Percentiles rank a stretch among this genome's conserved stretches.
These are phyloP conservation scores for Cyclaneusma minus DNA, from an alignment of 2,329 filamentous ascomycete species.

Conservation along the genomic window DNA sequence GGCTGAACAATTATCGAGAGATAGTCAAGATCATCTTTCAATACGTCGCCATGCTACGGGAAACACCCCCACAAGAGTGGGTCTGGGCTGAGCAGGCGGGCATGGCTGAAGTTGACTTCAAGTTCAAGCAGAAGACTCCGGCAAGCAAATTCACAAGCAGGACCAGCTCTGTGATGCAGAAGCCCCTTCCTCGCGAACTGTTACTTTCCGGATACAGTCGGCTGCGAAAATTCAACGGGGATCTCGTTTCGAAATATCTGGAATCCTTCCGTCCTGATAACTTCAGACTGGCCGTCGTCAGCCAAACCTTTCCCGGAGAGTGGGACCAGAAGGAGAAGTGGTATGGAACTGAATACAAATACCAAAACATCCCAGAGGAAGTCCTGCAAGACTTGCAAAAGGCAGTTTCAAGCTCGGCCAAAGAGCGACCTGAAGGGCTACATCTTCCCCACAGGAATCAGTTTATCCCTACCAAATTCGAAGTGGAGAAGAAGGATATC, in stretches of 20 bases:
- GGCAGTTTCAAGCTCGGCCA: constrained; percentile 41
- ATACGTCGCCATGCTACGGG: constrained; percentile 75
- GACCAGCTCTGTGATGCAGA: constrained; percentile 81
- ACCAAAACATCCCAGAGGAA: constrained; percentile 62
- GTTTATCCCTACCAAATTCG: constrained; percentile 84
- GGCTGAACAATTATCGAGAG: constrained; percentile 38
- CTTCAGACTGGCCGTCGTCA: constrained; percentile 70
- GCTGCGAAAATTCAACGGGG: constrained; percentile 65
- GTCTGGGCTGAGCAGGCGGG: constrained; percentile 85
- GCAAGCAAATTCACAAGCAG: constrained; percentile 80
- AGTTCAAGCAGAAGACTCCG: constrained; percentile 83
- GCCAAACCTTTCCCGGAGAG: constrained; percentile 65
- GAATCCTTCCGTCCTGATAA: constrained; percentile 72
- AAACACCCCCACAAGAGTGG: constrained; percentile 74
- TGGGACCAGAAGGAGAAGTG: constrained; percentile 89
- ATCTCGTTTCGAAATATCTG: constrained; percentile 60
- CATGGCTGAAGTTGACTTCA: constrained; percentile 86
- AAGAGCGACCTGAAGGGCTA: constrained; percentile 50
- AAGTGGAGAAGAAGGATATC: constrained; percentile 91
- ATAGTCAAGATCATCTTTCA: constrained; percentile 55
- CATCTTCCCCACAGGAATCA: constrained; percentile 88
- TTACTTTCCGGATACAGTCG: constrained; percentile 67
- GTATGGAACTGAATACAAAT: constrained; percentile 91
- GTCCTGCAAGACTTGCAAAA: constrained; percentile 56
- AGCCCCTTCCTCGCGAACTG: constrained; percentile 71